Percentiles rank a stretch among this genome's conserved stretches.
Conservation (phyloP, 2,329 filamentous ascomycete genomes). For the Venturia pyrina region DNA sequence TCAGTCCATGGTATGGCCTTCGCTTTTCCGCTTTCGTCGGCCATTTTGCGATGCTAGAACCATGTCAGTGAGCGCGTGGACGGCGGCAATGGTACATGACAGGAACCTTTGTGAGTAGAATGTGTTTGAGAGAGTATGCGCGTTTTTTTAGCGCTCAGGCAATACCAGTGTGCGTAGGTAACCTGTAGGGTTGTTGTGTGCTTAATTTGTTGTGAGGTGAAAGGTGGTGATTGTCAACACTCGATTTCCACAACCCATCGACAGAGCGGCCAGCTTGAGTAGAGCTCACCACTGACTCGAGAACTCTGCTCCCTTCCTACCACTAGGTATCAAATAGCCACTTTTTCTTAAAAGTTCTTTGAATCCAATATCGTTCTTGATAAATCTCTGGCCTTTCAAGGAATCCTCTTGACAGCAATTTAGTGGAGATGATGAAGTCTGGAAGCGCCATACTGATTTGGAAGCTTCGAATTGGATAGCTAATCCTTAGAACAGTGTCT, state of each 20-base stretch:
- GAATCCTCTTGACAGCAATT: background rate
- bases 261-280: background rate
- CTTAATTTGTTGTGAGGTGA: background rate
- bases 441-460: background rate
- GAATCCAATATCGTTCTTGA: background rate
- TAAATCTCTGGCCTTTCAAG: background rate
- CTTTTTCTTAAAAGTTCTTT: background rate
- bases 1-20: background rate
- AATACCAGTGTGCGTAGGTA: background rate
- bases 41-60: background rate
- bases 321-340: background rate
- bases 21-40: background rate
- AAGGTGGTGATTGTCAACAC: background rate
- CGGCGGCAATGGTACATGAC: too few relatives aligned
- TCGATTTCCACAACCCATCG: background rate
- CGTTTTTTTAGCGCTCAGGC: background rate
- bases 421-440: background rate
- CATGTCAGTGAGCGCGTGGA: conserved; percentile 1
- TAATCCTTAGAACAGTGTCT: background rate
- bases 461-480: background rate
- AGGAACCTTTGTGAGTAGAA: background rate
- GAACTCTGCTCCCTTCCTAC: background rate
- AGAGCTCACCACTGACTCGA: background rate
- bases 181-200: background rate
- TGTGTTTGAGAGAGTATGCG: background rate